phyloP scores from a whole-genome alignment of 805 yeast species.

The Huiozyma naganishii region DNA sequence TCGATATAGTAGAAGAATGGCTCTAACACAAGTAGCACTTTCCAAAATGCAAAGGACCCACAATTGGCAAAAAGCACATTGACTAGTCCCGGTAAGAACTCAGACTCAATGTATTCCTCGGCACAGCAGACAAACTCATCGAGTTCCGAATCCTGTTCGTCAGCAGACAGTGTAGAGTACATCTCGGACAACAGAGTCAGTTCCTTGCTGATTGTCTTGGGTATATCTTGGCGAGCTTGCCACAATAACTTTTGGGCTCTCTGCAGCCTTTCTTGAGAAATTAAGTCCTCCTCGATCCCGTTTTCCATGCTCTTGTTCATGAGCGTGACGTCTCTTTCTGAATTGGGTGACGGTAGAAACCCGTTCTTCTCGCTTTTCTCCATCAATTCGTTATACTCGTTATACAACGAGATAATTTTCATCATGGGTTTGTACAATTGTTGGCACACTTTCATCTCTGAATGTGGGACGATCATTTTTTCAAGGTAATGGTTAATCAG shows the following conservation, averaged over 20 bases:
- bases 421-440: conserved; percentile 30
- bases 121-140: conserved; percentile 30
- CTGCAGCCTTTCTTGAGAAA: conserved; percentile 21
- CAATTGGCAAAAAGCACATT: conserved; percentile 24
- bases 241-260: conserved; percentile 24
- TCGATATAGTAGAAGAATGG: conserved; percentile 30
- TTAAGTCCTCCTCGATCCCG: conserved; percentile 5
- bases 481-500: conserved; percentile 29
- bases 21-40: conserved; percentile 27
- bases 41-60: conserved; percentile 24
- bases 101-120: conserved; percentile 28
- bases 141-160: conserved; percentile 28
- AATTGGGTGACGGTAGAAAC: conserved; percentile 14
- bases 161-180: conserved; percentile 28
- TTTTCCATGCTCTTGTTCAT: background rate
- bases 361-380: conserved; percentile 28
- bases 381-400: conserved; percentile 28
- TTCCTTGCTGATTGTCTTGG: conserved; percentile 28
- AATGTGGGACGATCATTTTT: conserved; percentile 26
- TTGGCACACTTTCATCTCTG: conserved; percentile 29
- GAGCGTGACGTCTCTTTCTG: background rate
- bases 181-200: conserved; percentile 26
- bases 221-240: conserved; percentile 28
- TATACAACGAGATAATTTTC: conserved; percentile 27
- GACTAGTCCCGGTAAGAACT: conserved; percentile 25